A percentile compares a stretch with the other conserved stretches of the same genome.
Evolutionary conservation across 2,329 filamentous ascomycete genomes (phyloP).

Genomic region (Sporothrix phasma): DNA sequence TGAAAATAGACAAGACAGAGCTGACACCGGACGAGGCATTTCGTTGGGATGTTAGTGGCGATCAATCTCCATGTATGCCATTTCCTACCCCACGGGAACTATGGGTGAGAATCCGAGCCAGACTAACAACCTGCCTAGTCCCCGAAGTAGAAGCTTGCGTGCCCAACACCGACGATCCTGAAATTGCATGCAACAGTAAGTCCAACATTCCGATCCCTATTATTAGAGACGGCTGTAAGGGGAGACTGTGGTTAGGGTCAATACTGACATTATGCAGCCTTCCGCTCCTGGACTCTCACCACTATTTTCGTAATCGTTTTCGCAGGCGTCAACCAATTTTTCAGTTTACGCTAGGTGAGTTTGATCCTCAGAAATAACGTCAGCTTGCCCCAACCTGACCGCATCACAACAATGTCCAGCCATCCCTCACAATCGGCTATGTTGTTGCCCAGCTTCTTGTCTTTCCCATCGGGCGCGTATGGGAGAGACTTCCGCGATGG

Average conservation of each 20-base stretch:
- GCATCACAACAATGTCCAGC: constrained; percentile 26
- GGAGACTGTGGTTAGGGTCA: no score
- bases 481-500: constrained; percentile 42
- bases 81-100: neutral
- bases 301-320: constrained; percentile 15
- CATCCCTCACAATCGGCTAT: constrained; percentile 43
- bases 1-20: neutral
- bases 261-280: constrained; percentile 1
- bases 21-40: constrained; percentile 13
- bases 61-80: constrained; percentile 14
- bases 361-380: neutral
- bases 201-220: no score
- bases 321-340: constrained; percentile 15
- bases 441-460: constrained; percentile 49
- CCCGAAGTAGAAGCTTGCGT: constrained; percentile 15
- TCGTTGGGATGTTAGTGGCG: constrained; percentile 9
- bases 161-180: constrained; percentile 14
- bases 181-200: constrained; percentile 13
- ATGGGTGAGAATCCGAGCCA: neutral
- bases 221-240: no score
- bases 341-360: constrained; percentile 14
- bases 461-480: constrained; percentile 45
- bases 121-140: constrained; percentile 2
- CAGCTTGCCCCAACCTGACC: neutral
- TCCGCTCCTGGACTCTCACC: constrained; percentile 14